Conservation (phyloP, 768 basidiomycete species). For the Astraeus odoratus region DNA sequence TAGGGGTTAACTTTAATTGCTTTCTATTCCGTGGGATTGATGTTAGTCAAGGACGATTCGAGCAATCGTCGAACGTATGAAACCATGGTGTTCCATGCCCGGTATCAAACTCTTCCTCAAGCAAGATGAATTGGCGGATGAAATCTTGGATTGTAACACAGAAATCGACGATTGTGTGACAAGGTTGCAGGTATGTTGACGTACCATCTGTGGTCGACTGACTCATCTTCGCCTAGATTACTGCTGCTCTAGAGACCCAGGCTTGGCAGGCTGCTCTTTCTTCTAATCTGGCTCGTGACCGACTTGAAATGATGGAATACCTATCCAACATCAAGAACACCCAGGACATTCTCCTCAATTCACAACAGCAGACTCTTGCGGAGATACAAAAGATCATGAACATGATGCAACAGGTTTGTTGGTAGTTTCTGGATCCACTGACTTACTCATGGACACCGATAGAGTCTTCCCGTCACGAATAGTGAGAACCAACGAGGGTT, state of each 20-base stretch:
- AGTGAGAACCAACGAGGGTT: slow-evolving; percentile 34
- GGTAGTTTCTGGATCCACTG: background rate
- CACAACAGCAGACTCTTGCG: slow-evolving; percentile 27
- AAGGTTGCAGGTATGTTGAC: slow-evolving; percentile 37
- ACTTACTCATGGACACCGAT: slow-evolving; percentile 6
- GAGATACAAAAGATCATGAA: slow-evolving; percentile 38
- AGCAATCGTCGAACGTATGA: slow-evolving; percentile 34
- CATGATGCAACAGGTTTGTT: slow-evolving; percentile 42
- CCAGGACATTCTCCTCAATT: slow-evolving; percentile 29
- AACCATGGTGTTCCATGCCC: slow-evolving; percentile 36
- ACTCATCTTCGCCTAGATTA: slow-evolving; percentile 29
- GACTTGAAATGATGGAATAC: slow-evolving; percentile 34
- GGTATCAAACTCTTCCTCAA: slow-evolving; percentile 37
- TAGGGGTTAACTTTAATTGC: slow-evolving; percentile 11
- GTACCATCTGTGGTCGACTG: background rate
- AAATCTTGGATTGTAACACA: slow-evolving; percentile 40
- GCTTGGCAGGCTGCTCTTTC: slow-evolving; percentile 43
- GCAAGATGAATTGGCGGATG: slow-evolving; percentile 37
- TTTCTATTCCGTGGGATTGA: slow-evolving; percentile 7
- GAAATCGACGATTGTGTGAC: slow-evolving; percentile 40
- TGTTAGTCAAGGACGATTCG: slow-evolving; percentile 21
- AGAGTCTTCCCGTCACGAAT: slow-evolving; percentile 17
- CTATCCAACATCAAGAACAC: slow-evolving; percentile 39
- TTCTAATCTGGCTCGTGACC: slow-evolving; percentile 34
- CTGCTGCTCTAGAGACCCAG: slow-evolving; percentile 38